Percentiles rank a stretch among this genome's conserved stretches.
Conservation (phyloP, 2,329 filamentous ascomycete genomes). For the Hymenoscyphus linearis region DNA sequence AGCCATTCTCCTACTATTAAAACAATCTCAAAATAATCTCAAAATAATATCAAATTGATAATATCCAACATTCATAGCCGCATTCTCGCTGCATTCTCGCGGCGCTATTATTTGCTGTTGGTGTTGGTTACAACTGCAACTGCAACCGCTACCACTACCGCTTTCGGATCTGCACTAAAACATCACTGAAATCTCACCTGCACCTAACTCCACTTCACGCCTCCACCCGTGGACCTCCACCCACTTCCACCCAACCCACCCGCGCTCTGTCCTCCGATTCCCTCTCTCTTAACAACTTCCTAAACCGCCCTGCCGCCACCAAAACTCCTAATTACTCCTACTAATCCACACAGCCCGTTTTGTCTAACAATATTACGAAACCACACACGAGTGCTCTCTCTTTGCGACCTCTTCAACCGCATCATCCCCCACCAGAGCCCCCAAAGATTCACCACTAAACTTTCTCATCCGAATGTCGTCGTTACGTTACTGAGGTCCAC, state of each 20-base stretch:
- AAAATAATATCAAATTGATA: no score
- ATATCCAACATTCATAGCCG: background rate
- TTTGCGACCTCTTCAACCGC: background rate
- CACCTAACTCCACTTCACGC: background rate
- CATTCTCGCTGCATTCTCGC: background rate
- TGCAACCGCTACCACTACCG: background rate
- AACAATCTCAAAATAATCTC: no score
- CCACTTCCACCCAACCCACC: background rate
- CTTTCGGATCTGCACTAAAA: background rate
- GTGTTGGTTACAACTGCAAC: background rate
- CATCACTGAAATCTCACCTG: background rate
- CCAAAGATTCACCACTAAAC: background rate
- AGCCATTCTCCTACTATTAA: no score
- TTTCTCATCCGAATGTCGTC: slow-evolving; percentile 7
- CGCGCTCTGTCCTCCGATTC: background rate
- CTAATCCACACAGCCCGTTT: background rate
- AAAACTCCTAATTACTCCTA: background rate
- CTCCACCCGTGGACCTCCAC: background rate
- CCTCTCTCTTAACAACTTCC: background rate
- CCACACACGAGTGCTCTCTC: background rate
- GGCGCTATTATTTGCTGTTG: background rate
- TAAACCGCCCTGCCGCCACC: background rate
- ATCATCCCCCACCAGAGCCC: background rate
- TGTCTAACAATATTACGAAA: background rate
- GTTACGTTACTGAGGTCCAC: background rate